phyloP scores from a whole-genome alignment of 768 basidiomycete genomes.

The Collybiopsis luxurians region DNA sequence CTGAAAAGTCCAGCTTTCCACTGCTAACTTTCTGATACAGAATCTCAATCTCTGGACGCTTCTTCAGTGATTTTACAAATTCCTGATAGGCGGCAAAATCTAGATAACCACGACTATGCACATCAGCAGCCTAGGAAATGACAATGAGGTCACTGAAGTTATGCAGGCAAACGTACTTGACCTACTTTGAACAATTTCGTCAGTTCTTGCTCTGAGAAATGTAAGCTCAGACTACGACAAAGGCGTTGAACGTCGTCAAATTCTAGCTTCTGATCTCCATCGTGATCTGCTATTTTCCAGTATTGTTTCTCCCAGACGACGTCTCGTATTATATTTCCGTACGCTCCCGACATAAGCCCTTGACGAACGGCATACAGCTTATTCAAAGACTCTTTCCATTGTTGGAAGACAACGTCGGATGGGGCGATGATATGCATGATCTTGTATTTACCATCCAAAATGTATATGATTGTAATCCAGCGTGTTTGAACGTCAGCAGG shows the following conservation, averaged over 20 bases:
- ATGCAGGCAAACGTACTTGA: not conserved
- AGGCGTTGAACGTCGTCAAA: constrained; percentile 73
- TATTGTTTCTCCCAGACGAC: constrained; percentile 78
- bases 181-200: constrained; percentile 56
- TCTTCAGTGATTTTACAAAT: constrained; percentile 81
- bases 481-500: constrained; percentile 59
- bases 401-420: constrained; percentile 41
- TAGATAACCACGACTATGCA: constrained; percentile 51
- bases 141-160: not conserved
- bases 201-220: constrained; percentile 51
- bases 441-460: constrained; percentile 75
- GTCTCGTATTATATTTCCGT: constrained; percentile 60
- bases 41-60: constrained; percentile 76
- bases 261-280: constrained; percentile 57
- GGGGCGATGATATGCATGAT: constrained; percentile 82
- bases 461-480: constrained; percentile 88
- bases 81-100: constrained; percentile 77
- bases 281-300: constrained; percentile 72
- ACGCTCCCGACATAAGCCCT: constrained; percentile 67
- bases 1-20: constrained; percentile 38
- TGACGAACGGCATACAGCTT: constrained; percentile 64
- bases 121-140: constrained; percentile 60
- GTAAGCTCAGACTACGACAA: constrained; percentile 69
- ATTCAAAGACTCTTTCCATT: constrained; percentile 60
- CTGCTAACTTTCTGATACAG: constrained; percentile 47